phyloP scores from a whole-genome alignment of 345 rosid species.

The Carallia pectinifolia region DNA sequence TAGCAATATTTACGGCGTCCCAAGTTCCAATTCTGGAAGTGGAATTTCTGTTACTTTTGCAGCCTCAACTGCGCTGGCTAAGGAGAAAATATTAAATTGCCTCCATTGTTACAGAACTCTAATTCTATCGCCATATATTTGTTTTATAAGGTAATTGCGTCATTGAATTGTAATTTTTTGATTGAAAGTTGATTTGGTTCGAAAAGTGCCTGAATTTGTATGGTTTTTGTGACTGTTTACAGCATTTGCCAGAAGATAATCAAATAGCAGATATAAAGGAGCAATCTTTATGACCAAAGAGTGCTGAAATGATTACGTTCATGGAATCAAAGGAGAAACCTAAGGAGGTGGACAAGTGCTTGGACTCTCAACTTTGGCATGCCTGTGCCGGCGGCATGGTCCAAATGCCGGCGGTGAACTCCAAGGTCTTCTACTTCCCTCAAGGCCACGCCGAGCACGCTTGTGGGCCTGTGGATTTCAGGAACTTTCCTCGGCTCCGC shows the following conservation, averaged over 20 bases:
- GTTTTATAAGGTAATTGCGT: constrained; percentile 26
- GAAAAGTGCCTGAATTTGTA: constrained; percentile 3
- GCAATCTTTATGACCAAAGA: not conserved
- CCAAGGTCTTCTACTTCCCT: constrained; percentile 29
- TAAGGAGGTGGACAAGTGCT: constrained; percentile 31
- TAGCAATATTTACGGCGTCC: not conserved
- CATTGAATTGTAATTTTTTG: not conserved
- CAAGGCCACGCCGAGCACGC: constrained; percentile 31
- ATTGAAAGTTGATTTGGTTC: not conserved
- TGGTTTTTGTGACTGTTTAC: constrained; percentile 13
- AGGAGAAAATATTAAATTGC: not conserved
- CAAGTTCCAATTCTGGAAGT: not conserved
- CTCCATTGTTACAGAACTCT: not conserved
- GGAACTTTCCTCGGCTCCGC: constrained; percentile 19
- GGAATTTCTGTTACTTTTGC: too few relatives aligned
- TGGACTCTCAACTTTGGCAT: constrained; percentile 33
- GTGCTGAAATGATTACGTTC: constrained; percentile 54
- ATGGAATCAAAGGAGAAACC: constrained; percentile 60
- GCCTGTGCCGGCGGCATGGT: constrained; percentile 37
- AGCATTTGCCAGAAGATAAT: constrained; percentile 6
- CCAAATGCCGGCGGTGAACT: constrained; percentile 28
- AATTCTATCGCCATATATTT: constrained; percentile 3
- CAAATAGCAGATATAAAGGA: not conserved
- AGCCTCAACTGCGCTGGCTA: not conserved
- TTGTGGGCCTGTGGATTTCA: constrained; percentile 20